A percentile compares a stretch with the other conserved stretches of the same genome.
These are phyloP conservation scores for Pholiota conissans DNA, from an alignment of 768 basidiomycete genomes.

Conservation along the genomic window DNA sequence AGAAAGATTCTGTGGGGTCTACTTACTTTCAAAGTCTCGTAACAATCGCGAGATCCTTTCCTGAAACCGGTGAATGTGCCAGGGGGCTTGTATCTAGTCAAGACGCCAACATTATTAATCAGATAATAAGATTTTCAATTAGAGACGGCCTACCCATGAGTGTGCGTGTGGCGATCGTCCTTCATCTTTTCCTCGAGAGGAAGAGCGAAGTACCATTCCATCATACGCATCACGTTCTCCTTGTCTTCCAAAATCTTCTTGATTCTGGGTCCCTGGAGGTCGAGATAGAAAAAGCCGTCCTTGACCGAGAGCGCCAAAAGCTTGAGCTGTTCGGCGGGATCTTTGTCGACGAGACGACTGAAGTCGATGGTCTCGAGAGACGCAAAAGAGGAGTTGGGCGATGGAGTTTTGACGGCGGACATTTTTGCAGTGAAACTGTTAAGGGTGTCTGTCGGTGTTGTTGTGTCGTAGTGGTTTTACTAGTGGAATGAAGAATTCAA, in stretches of 20 bases:
- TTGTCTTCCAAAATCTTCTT: slow-evolving; percentile 4
- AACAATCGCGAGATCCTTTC: slow-evolving; percentile 9
- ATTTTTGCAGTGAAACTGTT: too few species aligned
- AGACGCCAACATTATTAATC: too few species aligned
- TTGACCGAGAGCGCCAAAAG: slow-evolving; percentile 2
- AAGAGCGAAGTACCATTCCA: slow-evolving; percentile 11
- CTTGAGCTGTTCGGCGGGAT: slow-evolving; percentile 7
- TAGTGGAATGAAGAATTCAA: too few species aligned
- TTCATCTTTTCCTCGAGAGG: slow-evolving; percentile 6
- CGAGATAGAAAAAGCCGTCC: slow-evolving; percentile 11
- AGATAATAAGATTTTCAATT: too few species aligned
- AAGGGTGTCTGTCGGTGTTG: too few species aligned
- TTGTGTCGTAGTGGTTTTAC: too few species aligned
- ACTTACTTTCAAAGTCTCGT: slow-evolving; percentile 8
- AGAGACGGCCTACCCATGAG: slow-evolving; percentile 4
- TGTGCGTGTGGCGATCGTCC: slow-evolving; percentile 5
- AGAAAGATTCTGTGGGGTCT: too few species aligned
- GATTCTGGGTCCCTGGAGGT: slow-evolving; percentile 3
- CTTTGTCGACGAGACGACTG: slow-evolving; percentile 1
- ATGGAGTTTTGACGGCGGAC: slow-evolving; percentile 5
- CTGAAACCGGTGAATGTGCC: slow-evolving; percentile 11
- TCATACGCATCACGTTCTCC: slow-evolving; percentile 3
- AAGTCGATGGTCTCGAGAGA: slow-evolving; percentile 9
- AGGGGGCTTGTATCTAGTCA: slow-evolving; percentile 4
- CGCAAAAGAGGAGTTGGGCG: not conserved